Evolutionary conservation across 2,329 filamentous ascomycete species (phyloP).

Genomic region (Capronia coronata): DNA sequence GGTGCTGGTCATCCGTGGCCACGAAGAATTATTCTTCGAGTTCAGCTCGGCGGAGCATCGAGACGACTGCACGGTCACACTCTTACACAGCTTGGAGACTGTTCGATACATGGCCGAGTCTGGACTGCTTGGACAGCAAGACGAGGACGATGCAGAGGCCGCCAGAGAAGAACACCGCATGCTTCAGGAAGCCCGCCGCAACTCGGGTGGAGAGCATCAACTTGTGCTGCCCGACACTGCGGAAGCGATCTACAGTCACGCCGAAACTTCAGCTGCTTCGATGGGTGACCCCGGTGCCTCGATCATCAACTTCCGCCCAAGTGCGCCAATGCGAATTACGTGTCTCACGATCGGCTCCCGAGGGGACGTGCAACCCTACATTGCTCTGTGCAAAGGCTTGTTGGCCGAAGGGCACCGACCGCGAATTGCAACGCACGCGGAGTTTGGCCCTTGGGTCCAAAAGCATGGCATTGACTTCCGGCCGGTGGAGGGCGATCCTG

Average conservation of each 20-base stretch:
- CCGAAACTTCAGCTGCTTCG: slow-evolving; percentile 40
- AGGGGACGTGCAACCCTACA: slow-evolving; percentile 95
- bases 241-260: slow-evolving; percentile 30
- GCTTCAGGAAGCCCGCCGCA: slow-evolving; percentile 64
- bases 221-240: slow-evolving; percentile 26
- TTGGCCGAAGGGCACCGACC: slow-evolving; percentile 79
- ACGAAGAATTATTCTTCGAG: slow-evolving; percentile 96
- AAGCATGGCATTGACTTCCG: slow-evolving; percentile 92
- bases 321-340: slow-evolving; percentile 71
- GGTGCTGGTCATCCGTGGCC: slow-evolving; percentile 84
- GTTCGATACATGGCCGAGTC: slow-evolving; percentile 65
- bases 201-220: slow-evolving; percentile 34
- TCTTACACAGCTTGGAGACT: slow-evolving; percentile 70
- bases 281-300: slow-evolving; percentile 88
- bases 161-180: slow-evolving; percentile 77
- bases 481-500: slow-evolving; percentile 81
- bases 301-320: slow-evolving; percentile 83
- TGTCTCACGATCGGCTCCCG: slow-evolving; percentile 94
- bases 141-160: slow-evolving; percentile 63
- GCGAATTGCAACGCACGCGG: slow-evolving; percentile 82
- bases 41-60: slow-evolving; percentile 70
- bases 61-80: slow-evolving; percentile 80
- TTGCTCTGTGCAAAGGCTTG: slow-evolving; percentile 86
- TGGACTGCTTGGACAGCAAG: slow-evolving; percentile 58
- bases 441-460: slow-evolving; percentile 84